Evolutionary conservation across 2,329 filamentous ascomycete species (phyloP).

Genomic region (Pseudogymnoascus verrucosus): DNA sequence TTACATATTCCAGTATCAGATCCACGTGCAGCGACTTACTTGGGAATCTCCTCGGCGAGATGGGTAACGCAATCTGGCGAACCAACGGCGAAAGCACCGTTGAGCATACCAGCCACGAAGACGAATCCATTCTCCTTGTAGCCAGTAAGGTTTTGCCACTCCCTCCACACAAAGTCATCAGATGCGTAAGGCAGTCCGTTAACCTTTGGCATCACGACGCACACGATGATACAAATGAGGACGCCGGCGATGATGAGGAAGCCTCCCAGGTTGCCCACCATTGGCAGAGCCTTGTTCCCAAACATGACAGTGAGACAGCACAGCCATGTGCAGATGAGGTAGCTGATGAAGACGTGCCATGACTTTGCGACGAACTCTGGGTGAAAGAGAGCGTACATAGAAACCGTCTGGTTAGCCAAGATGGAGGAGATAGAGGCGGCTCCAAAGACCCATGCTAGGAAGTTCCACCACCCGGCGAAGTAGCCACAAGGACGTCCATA

Average conservation of each 20-base stretch:
- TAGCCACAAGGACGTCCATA: conserved; percentile 30
- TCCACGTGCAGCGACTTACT: background rate
- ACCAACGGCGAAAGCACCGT: conserved; percentile 59
- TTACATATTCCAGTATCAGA: background rate
- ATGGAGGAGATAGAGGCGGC: conserved; percentile 10
- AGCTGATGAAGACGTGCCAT: conserved; percentile 42
- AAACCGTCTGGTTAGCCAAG: conserved; percentile 1
- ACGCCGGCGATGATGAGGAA: conserved; percentile 42
- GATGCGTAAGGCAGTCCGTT: conserved; percentile 32
- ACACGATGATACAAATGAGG: conserved; percentile 45
- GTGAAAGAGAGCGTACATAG: conserved; percentile 30
- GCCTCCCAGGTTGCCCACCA: conserved; percentile 43
- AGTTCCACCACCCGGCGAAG: conserved; percentile 41
- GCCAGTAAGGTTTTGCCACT: conserved; percentile 35
- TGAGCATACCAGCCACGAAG: conserved; percentile 51
- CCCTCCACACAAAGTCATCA: conserved; percentile 32
- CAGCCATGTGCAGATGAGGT: conserved; percentile 37
- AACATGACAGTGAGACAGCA: conserved; percentile 39
- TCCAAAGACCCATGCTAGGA: conserved; percentile 33
- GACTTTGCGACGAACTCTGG: conserved; percentile 33
- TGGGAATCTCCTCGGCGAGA: conserved; percentile 52
- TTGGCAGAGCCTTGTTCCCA: conserved; percentile 42
- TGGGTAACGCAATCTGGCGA: conserved; percentile 56
- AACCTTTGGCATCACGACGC: conserved; percentile 42
- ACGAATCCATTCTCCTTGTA: conserved; percentile 42